Percentiles rank a stretch among this genome's conserved stretches.
Evolutionary conservation across 352 stramenopile genomes (phyloP).

Genomic region (Ophiocytium majus): DNA sequence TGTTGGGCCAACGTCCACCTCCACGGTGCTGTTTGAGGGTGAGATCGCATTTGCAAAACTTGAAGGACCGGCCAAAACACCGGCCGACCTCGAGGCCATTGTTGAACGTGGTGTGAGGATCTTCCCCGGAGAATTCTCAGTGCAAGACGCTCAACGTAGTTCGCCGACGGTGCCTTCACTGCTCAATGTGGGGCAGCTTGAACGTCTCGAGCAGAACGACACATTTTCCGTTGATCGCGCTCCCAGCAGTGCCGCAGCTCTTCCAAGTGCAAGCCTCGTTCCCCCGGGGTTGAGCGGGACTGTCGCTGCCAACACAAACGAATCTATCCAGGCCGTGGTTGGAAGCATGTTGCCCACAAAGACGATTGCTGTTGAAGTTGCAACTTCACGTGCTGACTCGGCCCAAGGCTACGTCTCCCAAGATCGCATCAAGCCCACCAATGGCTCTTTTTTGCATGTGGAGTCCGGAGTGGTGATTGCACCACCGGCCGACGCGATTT

Average conservation of each 20-base stretch:
- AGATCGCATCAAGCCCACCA: too few species aligned
- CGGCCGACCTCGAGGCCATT: neutral
- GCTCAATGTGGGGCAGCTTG: neutral
- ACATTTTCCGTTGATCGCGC: neutral
- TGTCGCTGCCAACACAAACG: neutral
- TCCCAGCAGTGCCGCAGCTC: neutral
- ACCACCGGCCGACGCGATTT: too few species aligned
- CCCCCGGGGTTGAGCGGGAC: neutral
- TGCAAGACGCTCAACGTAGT: neutral
- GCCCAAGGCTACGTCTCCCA: neutral
- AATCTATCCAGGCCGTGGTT: neutral
- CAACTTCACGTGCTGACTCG: too few species aligned
- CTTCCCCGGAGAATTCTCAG: neutral
- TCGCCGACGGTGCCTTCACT: neutral
- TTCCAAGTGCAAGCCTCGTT: neutral
- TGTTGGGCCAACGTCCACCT: neutral
- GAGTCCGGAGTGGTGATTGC: too few species aligned
- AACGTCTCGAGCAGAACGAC: neutral
- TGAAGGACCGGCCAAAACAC: neutral
- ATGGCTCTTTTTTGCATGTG: too few species aligned
- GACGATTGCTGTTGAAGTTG: neutral
- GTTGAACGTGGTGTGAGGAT: slow-evolving; percentile 8
- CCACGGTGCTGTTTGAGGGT: slow-evolving; percentile 1
- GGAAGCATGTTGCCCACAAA: too few species aligned
- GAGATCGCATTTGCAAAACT: slow-evolving; percentile 8